phyloP scores from a whole-genome alignment of 495 filamentous ascomycete species.

The Xylaria curta region DNA sequence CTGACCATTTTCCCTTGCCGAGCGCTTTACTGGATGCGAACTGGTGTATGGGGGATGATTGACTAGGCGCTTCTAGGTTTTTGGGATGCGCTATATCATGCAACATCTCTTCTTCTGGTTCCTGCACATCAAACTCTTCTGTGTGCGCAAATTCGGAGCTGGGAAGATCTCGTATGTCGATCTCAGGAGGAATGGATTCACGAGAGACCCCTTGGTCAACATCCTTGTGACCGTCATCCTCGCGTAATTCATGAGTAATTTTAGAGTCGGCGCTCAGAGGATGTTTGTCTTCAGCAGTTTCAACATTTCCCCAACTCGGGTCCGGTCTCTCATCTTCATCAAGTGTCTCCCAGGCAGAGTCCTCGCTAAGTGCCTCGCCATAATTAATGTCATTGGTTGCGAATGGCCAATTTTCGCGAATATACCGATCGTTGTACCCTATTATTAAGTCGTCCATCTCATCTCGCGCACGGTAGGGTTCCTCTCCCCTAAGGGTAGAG shows the following conservation, averaged over 20 bases:
- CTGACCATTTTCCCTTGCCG: neutral
- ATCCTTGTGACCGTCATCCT: neutral
- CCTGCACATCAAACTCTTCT: neutral
- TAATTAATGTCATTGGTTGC: neutral
- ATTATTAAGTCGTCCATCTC: neutral
- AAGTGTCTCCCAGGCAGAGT: conserved; percentile 18
- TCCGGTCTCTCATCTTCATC: conserved; percentile 11
- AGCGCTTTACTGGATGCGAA: neutral
- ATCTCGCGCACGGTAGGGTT: neutral
- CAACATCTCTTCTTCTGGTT: neutral
- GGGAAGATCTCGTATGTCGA: neutral
- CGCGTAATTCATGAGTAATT: neutral
- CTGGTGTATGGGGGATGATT: neutral
- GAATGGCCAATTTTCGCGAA: neutral
- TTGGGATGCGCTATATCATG: neutral
- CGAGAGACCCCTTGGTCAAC: neutral
- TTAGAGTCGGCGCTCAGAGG: neutral
- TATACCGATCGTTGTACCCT: neutral
- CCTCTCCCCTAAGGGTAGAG: neutral
- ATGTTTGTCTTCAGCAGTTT: neutral
- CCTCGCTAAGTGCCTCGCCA: neutral
- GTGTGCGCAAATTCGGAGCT: neutral
- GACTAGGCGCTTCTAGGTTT: neutral
- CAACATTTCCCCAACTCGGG: neutral
- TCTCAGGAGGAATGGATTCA: neutral